Base-by-base conservation (phyloP, 257 asterid species). In the Agastache rugosa region DNA sequence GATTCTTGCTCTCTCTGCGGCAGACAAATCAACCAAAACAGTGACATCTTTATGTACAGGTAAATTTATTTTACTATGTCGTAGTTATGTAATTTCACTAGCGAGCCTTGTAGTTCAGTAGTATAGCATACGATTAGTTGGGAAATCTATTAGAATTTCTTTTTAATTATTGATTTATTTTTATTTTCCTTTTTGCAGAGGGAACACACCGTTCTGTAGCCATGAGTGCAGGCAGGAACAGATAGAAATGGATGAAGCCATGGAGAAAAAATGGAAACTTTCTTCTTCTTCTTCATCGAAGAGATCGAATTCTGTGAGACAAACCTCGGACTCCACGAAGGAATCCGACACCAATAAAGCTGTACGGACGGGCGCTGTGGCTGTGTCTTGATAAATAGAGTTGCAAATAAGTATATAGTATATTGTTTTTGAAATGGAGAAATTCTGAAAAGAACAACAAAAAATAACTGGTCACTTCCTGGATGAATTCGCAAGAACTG, bases 11-110 rank as follows among this genome's bases (percentile, higher is more conserved):
- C 54, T 67, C 96, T 90, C 22, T 94, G 98, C 85, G 79, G 77
- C 39, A 83, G 90, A 71, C 37, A 88, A 11, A 79, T 94, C 79
- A 76, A 83, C 84, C 96, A 77, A 17, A 88, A 87, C 83, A 77
- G 71, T 42, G 98, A 94, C 80, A 94, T 94, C 80, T 94, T 90
- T 86, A 94, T 94, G 98, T 94, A 94, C 93, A 94, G 97, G 98
- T 93, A 25, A 42, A n/a, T 48, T 44, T 4, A 12, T 11, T 44
- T 17, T 37, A 8, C 41, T 37, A 0, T 14, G 53, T n/a, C n/a
- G n/a, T n/a, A n/a, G n/a, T n/a, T n/a, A n/a, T n/a, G n/a, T n/a
- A n/a, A n/a, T n/a, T n/a, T n/a, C n/a, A n/a, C n/a, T n/a, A n/a
- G n/a, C n/a, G n/a, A n/a, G n/a, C n/a, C n/a, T n/a, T n/a, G n/a